Base-by-base conservation (phyloP, 108 stramenopile genomes). In the Epipyxis sp. region DNA sequence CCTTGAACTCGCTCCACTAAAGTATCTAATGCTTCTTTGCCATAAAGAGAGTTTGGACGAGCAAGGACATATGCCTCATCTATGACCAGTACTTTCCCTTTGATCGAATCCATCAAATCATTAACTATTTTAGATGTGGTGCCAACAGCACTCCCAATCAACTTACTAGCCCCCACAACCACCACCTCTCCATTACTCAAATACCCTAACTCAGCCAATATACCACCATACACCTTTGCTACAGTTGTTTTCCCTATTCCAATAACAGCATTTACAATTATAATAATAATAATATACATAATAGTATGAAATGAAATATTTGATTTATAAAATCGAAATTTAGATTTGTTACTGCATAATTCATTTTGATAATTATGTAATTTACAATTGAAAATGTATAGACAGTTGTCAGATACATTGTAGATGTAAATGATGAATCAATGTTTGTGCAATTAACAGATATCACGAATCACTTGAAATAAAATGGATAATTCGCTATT, bases 161-260 rank as follows among this genome's bases (percentile, higher is more conserved):
- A 57, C 16, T 74, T 42, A 37, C 32, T 6, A 29, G 71, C 41
- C 34, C 25, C 10, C 6, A 6, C 6, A 37, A 35, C 20, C 34
- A 43, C 71, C 16, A 13, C 16, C 25, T 37, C 3, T 10, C 71
- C 71, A 57, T 74, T 42, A 37, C n/a, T 35, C n/a, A 74, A 42
- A 37, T 43, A 35, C 13, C 71, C 71, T 30, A 74, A 54, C n/a
- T 42, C 71, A 10, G 10, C 42, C 34, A 74, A 74, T 3, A 74
- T 74, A 57, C 71, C 41, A 13, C 13, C 71, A 37, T 74, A 74
- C 6, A 74, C 3, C 34, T 74, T 74, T 6, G 71, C 71, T 42
- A 74, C 71, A 6, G 71, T 74, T 39, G 71, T 74, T 74, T 74
- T 74, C n/a, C n/a, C n/a, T n/a, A n/a, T n/a, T n/a, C n/a, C n/a